Evolutionary conservation across 331 rosid species (phyloP).

Genomic region (Pyracantha coccinea): DNA sequence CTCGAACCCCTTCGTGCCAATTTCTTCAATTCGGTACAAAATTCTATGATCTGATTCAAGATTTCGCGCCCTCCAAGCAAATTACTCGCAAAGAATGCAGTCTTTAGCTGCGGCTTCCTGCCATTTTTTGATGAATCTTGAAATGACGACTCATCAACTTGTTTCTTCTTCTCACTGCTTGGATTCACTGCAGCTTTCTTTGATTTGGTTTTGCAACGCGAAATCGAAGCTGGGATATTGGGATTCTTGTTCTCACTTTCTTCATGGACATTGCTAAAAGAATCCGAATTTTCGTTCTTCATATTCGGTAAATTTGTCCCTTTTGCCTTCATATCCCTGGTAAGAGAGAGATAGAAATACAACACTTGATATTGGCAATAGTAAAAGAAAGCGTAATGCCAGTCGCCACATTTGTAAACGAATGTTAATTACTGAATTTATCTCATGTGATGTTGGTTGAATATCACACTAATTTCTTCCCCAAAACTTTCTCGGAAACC

Average conservation of each 20-base stretch:
- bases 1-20: slow-evolving; percentile 28
- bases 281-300: slow-evolving; percentile 13
- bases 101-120: slow-evolving; percentile 24
- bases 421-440: too few species aligned
- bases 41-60: slow-evolving; percentile 39
- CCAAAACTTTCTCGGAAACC: not conserved
- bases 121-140: slow-evolving; percentile 8
- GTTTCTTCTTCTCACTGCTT: slow-evolving; percentile 1
- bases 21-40: slow-evolving; percentile 42
- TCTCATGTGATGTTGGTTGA: not conserved
- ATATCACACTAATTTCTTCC: not conserved
- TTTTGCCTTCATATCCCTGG: slow-evolving; percentile 4
- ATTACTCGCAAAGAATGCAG: slow-evolving; percentile 42
- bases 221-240: slow-evolving; percentile 18
- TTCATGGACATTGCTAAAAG: slow-evolving; percentile 9
- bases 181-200: slow-evolving; percentile 16
- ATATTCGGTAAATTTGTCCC: not conserved
- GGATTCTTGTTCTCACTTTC: slow-evolving; percentile 46
- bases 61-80: slow-evolving; percentile 34
- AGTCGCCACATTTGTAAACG: too few species aligned
- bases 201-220: slow-evolving; percentile 1
- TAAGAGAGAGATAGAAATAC: not conserved
- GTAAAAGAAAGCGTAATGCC: too few species aligned
- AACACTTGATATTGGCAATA: not conserved
- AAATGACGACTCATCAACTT: not conserved